A percentile compares a stretch with the other conserved stretches of the same genome.
These are phyloP conservation scores for Ganoderma lucidum DNA, from an alignment of 1,284 basidiomycete species.

Conservation along the genomic window DNA sequence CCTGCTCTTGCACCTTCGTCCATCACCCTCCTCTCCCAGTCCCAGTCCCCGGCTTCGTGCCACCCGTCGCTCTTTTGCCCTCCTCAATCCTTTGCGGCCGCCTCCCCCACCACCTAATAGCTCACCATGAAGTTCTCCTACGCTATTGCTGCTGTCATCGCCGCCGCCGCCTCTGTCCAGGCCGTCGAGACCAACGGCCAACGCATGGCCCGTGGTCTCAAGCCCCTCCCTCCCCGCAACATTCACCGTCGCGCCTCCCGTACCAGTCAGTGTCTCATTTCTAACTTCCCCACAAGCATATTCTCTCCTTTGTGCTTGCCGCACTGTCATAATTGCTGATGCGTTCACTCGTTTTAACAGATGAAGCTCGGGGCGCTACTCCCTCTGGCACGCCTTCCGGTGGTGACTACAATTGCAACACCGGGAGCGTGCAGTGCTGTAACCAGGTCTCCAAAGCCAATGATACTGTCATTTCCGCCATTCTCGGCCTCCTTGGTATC, in stretches of 20 bases:
- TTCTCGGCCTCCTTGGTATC: constrained; percentile 29
- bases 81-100: constrained; percentile 25
- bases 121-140: constrained; percentile 56
- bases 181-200: constrained; percentile 61
- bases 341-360: constrained; percentile 3
- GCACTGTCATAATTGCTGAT: constrained; percentile 10
- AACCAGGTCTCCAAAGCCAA: constrained; percentile 25
- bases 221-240: constrained; percentile 28
- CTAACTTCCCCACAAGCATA: not conserved
- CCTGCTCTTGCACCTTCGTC: constrained; percentile 14
- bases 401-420: constrained; percentile 28
- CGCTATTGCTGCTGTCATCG: constrained; percentile 48
- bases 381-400: constrained; percentile 26
- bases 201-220: constrained; percentile 31
- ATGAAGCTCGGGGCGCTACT: constrained; percentile 23
- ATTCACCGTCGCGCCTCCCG: constrained; percentile 24
- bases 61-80: constrained; percentile 25
- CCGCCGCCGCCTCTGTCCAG: constrained; percentile 52
- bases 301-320: not conserved
- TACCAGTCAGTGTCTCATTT: constrained; percentile 22
- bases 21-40: not conserved
- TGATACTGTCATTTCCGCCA: constrained; percentile 20
- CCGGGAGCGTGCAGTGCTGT: constrained; percentile 33
- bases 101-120: constrained; percentile 10
- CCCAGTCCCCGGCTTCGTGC: constrained; percentile 22